Evolutionary conservation across 176 grass and related monocot species (phyloP), one percentile per base, ranked within the genome.

Genomic region (Oryza punctata): DNA sequence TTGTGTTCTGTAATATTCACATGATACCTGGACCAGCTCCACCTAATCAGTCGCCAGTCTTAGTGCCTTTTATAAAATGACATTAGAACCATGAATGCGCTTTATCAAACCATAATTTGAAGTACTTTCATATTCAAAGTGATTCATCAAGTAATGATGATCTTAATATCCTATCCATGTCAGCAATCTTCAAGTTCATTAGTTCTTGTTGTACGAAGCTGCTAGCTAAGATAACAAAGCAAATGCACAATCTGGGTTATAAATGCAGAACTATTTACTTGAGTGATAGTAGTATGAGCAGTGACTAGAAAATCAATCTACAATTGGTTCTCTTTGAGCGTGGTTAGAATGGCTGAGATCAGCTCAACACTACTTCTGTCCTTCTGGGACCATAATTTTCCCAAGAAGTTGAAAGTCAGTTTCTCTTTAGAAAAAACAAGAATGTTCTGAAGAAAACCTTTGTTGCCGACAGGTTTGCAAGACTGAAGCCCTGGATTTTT

Each of bases 401-500:
- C 65, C 66, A 28, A 41, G 25, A 14, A 8, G 29, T 15, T 24
- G 30, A 15, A 25, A 73, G 73, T 73, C 1, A 23, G 33, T 69
- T 35, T 35, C 63, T 50, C 12, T 67, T 1, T 5, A 11, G 52
- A 19, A 3, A 50, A 54, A 73, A 21, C 10, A 61, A 64, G 13
- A 75, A 49, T 74, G 47, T 49, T 79, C 75, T 87, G 69, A 83
- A 79, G 19, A 72, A 29, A 28, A 0, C 38, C 1, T 23, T 18
- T 65, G 6, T 79, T 77, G 23, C 24, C 49, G 70, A 28, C 75
- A 84, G 89, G 75, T 70, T 75, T 69, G 28, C 28, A 83, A 83
- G 75, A 83, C 59, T 61, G 38, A 79, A 82, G 41, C 29, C 23
- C 85, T 38, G 61, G 50, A 3, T 61, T 63, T 33, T 28, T 10